phyloP scores from a whole-genome alignment of 331 rosid genomes.

The Malus hybrid region DNA sequence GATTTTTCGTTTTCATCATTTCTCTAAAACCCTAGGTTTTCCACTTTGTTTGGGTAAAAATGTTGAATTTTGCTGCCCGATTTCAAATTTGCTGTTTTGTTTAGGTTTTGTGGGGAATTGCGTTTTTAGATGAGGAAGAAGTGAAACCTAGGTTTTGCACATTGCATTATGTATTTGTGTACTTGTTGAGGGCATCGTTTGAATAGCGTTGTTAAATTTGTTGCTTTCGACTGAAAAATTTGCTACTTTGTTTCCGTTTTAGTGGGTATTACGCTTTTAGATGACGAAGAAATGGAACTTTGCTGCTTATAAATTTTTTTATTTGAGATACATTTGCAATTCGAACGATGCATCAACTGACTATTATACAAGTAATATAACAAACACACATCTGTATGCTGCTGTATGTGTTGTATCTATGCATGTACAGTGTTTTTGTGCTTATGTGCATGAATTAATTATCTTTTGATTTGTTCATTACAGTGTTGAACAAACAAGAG shows the following conservation, averaged over 20 bases:
- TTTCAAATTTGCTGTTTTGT: neutral
- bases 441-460: neutral
- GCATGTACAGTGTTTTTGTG: neutral
- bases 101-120: neutral
- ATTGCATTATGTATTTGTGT: neutral
- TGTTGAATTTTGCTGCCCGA: neutral
- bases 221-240: neutral
- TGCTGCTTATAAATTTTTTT: neutral
- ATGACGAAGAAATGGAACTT: neutral
- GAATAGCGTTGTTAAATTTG: neutral
- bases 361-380: neutral
- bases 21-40: neutral
- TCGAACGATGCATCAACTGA: neutral
- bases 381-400: neutral
- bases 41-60: neutral
- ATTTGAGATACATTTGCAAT: neutral
- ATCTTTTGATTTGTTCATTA: constrained; percentile 2
- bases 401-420: neutral
- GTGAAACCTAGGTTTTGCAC: neutral
- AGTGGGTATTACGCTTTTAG: neutral
- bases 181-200: neutral
- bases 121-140: neutral
- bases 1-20: neutral
- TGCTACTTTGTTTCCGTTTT: neutral
- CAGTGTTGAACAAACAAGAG: constrained; percentile 47